phyloP scores from a whole-genome alignment of 1,284 basidiomycete genomes.

The Cryptococcus sp. region DNA sequence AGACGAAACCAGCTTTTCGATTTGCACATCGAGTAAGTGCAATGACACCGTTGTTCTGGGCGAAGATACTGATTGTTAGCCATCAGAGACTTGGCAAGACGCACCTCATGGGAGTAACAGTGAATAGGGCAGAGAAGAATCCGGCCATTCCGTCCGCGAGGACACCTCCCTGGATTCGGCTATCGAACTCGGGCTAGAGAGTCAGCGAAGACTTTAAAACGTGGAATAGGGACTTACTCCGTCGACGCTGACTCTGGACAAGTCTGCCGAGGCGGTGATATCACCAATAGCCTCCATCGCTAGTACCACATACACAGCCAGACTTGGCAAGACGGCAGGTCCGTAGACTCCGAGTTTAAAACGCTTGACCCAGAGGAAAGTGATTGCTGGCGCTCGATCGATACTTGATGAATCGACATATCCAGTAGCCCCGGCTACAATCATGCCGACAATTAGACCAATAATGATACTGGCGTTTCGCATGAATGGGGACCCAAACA shows the following conservation, averaged over 20 bases:
- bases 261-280: conserved; percentile 77
- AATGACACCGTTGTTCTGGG: conserved; percentile 79
- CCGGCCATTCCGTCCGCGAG: conserved; percentile 58
- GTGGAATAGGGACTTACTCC: conserved; percentile 45
- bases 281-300: conserved; percentile 84
- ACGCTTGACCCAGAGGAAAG: conserved; percentile 66
- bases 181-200: conserved; percentile 61
- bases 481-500: conserved; percentile 57
- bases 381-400: conserved; percentile 64
- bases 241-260: conserved; percentile 63
- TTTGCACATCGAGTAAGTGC: conserved; percentile 73
- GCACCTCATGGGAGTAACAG: conserved; percentile 59
- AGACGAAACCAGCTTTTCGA: conserved; percentile 49
- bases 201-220: not conserved
- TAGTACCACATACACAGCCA: conserved; percentile 64
- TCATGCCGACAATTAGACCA: conserved; percentile 60
- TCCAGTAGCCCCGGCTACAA: conserved; percentile 68
- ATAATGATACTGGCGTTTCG: conserved; percentile 56
- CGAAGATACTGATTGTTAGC: conserved; percentile 61
- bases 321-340: conserved; percentile 74
- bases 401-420: conserved; percentile 64
- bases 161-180: conserved; percentile 76
- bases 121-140: conserved; percentile 71
- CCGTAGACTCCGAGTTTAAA: conserved; percentile 76
- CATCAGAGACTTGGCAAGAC: not conserved